Percentiles rank a stretch among this genome's conserved stretches.
Evolutionary conservation across 148 eudicot species (phyloP).

Genomic region (Rhododendron molle): DNA sequence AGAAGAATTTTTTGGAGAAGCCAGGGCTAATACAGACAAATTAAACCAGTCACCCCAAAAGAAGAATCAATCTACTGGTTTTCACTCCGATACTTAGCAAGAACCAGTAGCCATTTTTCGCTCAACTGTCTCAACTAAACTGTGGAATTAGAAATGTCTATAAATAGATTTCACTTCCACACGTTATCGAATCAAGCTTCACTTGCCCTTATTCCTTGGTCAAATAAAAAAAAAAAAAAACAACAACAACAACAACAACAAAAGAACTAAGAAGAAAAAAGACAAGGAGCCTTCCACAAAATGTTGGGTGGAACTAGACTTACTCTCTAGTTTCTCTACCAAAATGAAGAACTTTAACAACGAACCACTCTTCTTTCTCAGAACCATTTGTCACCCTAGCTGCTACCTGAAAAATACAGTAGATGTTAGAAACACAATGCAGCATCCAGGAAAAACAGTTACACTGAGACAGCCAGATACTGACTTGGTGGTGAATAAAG

Average conservation of each 20-base stretch:
- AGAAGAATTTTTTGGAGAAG: neutral
- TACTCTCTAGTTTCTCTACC: constrained; percentile 78
- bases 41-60: neutral
- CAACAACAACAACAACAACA: neutral
- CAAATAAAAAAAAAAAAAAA: neutral
- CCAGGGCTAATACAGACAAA: neutral
- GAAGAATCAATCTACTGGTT: neutral
- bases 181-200: neutral
- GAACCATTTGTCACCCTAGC: constrained; percentile 68
- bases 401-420: constrained; percentile 59
- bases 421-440: constrained; percentile 3
- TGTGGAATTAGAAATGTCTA: neutral
- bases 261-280: neutral
- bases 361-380: constrained; percentile 91
- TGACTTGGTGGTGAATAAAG: neutral
- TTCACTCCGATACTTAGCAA: neutral
- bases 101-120: neutral
- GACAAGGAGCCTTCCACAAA: neutral
- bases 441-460: neutral
- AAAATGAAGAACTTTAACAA: constrained; percentile 88
- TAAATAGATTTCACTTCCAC: neutral
- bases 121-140: neutral
- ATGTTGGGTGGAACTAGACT: constrained; percentile 27
- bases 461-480: neutral
- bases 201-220: neutral